phyloP scores from a whole-genome alignment of 306 rosid species.

The Pyrus communis region DNA sequence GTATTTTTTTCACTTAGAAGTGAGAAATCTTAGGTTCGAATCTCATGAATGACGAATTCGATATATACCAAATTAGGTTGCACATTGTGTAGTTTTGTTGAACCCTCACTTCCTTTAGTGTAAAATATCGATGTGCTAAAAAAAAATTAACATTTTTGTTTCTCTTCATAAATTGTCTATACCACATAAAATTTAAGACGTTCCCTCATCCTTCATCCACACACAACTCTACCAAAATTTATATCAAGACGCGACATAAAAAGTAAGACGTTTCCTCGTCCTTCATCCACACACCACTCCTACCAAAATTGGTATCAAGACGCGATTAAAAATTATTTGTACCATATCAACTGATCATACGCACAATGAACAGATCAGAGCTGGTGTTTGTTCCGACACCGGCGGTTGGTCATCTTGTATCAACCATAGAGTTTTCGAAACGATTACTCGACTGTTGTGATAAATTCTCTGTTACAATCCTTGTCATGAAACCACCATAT shows the following conservation, averaged over 20 bases:
- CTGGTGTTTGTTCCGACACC: conserved; percentile 21
- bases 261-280: too few relatives aligned
- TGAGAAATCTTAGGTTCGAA: too few relatives aligned
- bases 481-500: conserved; percentile 6
- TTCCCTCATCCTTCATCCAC: not conserved
- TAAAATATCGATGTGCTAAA: too few relatives aligned
- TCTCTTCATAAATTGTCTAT: too few relatives aligned
- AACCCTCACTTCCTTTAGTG: too few relatives aligned
- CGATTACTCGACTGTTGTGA: not conserved
- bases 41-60: too few relatives aligned
- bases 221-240: too few relatives aligned
- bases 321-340: not conserved
- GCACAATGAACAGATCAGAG: conserved; percentile 14
- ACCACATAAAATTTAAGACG: not conserved
- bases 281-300: not conserved
- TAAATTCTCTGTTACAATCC: conserved; percentile 16
- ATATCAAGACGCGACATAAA: too few relatives aligned
- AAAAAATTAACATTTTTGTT: too few relatives aligned
- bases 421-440: conserved; percentile 13
- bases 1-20: too few relatives aligned
- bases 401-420: conserved; percentile 9
- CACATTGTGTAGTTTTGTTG: too few relatives aligned
- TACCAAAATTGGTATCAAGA: not conserved
- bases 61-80: too few relatives aligned
- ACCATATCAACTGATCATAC: not conserved